These are phyloP conservation scores for Melanopsichium pennsylvanicum DNA, from an alignment of 1,284 basidiomycete species.

Conservation along the genomic window DNA sequence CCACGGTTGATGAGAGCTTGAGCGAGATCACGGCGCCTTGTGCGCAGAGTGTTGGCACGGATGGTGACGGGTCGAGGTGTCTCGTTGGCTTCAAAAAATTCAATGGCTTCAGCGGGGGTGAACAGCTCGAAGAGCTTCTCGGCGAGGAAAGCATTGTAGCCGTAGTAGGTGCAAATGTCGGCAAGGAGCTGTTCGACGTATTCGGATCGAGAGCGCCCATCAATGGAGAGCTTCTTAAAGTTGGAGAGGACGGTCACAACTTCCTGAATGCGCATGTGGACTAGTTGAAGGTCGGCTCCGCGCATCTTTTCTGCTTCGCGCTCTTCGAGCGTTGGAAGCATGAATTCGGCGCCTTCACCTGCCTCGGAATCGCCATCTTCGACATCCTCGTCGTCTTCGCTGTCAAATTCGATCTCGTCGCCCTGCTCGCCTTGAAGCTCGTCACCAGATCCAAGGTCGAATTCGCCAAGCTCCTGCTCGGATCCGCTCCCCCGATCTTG, in stretches of 20 bases:
- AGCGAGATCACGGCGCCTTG: slow-evolving; percentile 89
- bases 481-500: slow-evolving; percentile 56
- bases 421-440: slow-evolving; percentile 34
- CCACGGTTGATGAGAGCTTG: slow-evolving; percentile 94
- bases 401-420: slow-evolving; percentile 39
- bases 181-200: slow-evolving; percentile 90
- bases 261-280: slow-evolving; percentile 88
- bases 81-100: slow-evolving; percentile 99
- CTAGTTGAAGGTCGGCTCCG: slow-evolving; percentile 75
- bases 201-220: slow-evolving; percentile 79
- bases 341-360: slow-evolving; percentile 72
- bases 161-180: slow-evolving; percentile 76
- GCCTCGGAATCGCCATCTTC: slow-evolving; percentile 27
- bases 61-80: slow-evolving; percentile 95
- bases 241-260: slow-evolving; percentile 77
- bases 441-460: slow-evolving; percentile 32
- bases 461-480: no score
- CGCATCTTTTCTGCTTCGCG: slow-evolving; percentile 74
- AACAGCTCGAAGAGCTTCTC: slow-evolving; percentile 96
- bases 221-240: slow-evolving; percentile 41
- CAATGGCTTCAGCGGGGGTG: slow-evolving; percentile 85
- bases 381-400: slow-evolving; percentile 63
- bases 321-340: slow-evolving; percentile 82
- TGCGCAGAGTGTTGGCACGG: slow-evolving; percentile 94
- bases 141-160: slow-evolving; percentile 94